Evolutionary conservation across 345 rosid species (phyloP).

Genomic region (Brassica incana): DNA sequence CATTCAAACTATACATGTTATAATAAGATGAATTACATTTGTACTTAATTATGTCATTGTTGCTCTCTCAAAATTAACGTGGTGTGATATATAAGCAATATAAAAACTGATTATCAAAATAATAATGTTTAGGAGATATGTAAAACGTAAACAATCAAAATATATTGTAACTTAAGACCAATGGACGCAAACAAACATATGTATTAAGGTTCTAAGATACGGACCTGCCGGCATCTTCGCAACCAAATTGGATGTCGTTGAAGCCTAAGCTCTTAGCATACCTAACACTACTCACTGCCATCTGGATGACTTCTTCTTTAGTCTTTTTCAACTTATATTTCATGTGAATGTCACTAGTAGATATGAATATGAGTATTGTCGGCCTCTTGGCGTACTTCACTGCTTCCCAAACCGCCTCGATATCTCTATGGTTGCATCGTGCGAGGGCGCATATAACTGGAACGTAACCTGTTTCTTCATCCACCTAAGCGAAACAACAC

Average conservation of each 20-base stretch:
- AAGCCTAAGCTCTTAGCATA: constrained; percentile 77
- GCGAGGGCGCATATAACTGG: constrained; percentile 85
- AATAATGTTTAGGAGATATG: too few species aligned
- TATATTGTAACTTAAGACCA: not conserved
- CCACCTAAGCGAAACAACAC: constrained; percentile 20
- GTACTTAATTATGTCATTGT: too few species aligned
- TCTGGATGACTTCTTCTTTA: constrained; percentile 66
- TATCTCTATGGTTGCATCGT: constrained; percentile 69
- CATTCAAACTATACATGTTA: too few species aligned
- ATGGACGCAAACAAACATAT: not conserved
- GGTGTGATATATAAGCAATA: too few species aligned
- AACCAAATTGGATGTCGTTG: constrained; percentile 73
- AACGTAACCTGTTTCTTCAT: constrained; percentile 61
- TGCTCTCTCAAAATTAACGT: too few species aligned
- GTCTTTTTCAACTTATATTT: constrained; percentile 74
- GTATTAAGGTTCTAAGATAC: not conserved
- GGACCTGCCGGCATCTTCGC: constrained; percentile 92
- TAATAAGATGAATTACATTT: too few species aligned
- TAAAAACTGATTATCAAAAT: too few species aligned
- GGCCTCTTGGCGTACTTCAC: constrained; percentile 79
- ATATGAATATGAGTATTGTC: constrained; percentile 69
- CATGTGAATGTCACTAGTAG: constrained; percentile 87
- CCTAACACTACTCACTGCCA: constrained; percentile 61
- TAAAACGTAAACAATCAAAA: not conserved
- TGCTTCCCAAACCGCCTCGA: constrained; percentile 77